Evolutionary conservation across 148 eudicot species (phyloP).

Genomic region (Agrostemma githago): DNA sequence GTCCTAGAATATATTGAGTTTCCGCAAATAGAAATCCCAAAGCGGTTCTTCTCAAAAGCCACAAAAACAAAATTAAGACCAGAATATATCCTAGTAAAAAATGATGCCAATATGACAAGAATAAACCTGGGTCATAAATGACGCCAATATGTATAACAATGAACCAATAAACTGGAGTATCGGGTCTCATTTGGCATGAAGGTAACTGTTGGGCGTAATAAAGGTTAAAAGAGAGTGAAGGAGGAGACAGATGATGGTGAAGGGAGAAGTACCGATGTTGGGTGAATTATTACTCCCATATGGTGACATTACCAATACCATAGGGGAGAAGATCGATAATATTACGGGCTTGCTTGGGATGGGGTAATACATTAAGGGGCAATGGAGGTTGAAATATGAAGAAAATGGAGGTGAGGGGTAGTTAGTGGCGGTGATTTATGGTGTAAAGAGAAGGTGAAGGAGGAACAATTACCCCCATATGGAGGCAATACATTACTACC

Average conservation of each 20-base stretch:
- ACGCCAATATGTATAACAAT: not conserved
- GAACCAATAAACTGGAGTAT: no score
- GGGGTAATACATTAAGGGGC: no score
- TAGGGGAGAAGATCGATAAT: not conserved
- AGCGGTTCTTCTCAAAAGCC: not conserved
- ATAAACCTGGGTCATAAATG: not conserved
- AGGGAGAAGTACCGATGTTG: not conserved
- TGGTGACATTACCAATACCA: not conserved
- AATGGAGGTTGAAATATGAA: no score
- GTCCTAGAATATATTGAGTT: not conserved
- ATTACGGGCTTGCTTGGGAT: no score
- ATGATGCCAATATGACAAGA: not conserved
- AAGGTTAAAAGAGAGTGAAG: not conserved
- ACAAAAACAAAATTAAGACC: not conserved
- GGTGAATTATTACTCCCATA: no score
- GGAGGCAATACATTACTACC: no score
- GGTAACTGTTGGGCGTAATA: not conserved
- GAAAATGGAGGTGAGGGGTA: no score
- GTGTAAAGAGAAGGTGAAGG: no score
- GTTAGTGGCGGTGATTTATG: no score
- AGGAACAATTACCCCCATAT: no score
- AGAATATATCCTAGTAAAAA: not conserved
- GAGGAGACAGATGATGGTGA: not conserved
- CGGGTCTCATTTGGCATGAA: no score
- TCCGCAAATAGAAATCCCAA: constrained; percentile 4